phyloP scores from a whole-genome alignment of 1,284 basidiomycete species.

The Acaromyces ingoldii region DNA sequence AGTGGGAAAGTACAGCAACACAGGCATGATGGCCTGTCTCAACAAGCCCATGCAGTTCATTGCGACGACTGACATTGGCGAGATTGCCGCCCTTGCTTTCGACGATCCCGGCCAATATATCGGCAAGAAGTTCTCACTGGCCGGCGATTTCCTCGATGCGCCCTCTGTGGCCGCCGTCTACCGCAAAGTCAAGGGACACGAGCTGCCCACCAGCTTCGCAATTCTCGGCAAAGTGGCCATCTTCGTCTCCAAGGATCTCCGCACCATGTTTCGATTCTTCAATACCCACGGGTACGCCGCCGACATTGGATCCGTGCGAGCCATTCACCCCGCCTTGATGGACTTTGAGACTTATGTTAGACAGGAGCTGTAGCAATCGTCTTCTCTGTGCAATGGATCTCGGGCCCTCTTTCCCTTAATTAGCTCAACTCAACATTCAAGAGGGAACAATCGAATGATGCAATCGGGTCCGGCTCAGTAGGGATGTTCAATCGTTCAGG shows the following conservation, averaged over 20 bases:
- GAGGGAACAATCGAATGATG: too few species aligned
- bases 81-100: constrained; percentile 1
- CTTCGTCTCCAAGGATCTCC: background rate
- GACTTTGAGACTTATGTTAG: background rate
- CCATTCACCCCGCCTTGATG: background rate
- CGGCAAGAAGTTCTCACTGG: background rate
- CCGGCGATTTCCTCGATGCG: background rate
- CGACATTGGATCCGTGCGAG: background rate
- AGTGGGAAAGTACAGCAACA: background rate
- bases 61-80: background rate
- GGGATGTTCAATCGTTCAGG: too few species aligned
- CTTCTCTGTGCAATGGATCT: too few species aligned
- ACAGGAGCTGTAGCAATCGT: constrained; percentile 1
- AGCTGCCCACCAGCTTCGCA: background rate
- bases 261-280: constrained; percentile 1
- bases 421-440: too few species aligned
- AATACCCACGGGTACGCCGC: background rate
- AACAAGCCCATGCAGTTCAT: background rate
- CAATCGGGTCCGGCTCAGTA: too few species aligned
- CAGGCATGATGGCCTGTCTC: background rate
- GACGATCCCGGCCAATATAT: background rate
- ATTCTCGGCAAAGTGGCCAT: background rate
- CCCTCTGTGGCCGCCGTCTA: background rate
- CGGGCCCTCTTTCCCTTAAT: too few species aligned
- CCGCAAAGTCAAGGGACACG: background rate